A percentile compares a stretch with the other conserved stretches of the same genome.
Evolutionary conservation across 352 stramenopile species (phyloP).

Genomic region (Globisporangium emineosum): DNA sequence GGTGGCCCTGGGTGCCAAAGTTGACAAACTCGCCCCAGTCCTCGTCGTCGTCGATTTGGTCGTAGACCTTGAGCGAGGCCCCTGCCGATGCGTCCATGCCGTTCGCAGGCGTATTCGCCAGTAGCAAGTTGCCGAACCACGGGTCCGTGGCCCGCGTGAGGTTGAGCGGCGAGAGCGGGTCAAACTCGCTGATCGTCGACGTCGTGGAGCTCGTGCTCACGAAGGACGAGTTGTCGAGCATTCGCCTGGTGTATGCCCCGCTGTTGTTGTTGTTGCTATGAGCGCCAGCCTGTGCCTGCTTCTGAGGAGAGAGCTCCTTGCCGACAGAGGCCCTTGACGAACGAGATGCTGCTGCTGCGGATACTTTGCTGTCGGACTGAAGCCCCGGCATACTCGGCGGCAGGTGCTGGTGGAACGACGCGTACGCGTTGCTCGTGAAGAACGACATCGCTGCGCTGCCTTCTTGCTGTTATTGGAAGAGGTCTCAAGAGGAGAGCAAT

Average conservation of each 20-base stretch:
- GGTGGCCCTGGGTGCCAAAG: conserved; percentile 13
- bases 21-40: conserved; percentile 69
- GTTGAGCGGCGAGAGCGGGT: conserved; percentile 48
- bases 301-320: conserved; percentile 5
- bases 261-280: neutral
- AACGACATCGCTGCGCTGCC: conserved; percentile 29
- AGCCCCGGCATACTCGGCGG: conserved; percentile 5
- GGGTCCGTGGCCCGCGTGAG: conserved; percentile 45
- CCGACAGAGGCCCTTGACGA: neutral
- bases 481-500: neutral
- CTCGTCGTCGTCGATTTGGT: conserved; percentile 34
- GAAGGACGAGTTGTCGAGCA: conserved; percentile 31
- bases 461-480: neutral
- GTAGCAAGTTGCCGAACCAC: conserved; percentile 42
- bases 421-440: conserved; percentile 38
- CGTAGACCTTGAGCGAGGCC: conserved; percentile 39
- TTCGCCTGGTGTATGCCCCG: neutral
- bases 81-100: conserved; percentile 20
- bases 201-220: conserved; percentile 27
- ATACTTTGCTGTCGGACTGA: conserved; percentile 5
- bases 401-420: conserved; percentile 27
- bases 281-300: neutral
- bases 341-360: neutral
- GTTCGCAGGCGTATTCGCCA: conserved; percentile 15
- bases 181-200: conserved; percentile 40